Percentiles rank a stretch among this genome's conserved stretches.
phyloP scores from a whole-genome alignment of 768 basidiomycete species.

The Pisolithus microcarpus region DNA sequence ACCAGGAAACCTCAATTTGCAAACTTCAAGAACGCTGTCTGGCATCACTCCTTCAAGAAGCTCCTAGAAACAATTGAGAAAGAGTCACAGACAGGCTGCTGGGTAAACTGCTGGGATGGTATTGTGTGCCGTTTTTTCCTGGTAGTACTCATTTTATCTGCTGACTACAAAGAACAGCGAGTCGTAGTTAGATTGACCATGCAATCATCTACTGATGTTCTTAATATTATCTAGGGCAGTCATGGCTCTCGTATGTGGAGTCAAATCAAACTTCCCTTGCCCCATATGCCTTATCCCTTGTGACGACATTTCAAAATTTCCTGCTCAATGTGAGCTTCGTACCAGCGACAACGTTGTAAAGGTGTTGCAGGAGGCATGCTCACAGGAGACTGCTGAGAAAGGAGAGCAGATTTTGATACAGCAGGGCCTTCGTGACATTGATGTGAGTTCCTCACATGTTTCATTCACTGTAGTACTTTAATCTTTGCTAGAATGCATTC shows the following conservation, averaged over 20 bases:
- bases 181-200: slow-evolving; percentile 5
- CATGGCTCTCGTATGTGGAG: too few species aligned
- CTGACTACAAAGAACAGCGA: slow-evolving; percentile 41
- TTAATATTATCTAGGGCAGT: slow-evolving; percentile 8
- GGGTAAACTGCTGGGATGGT: slow-evolving; percentile 23
- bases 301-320: too few species aligned
- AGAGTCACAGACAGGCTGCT: not conserved
- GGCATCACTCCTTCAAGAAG: slow-evolving; percentile 5
- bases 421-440: too few species aligned
- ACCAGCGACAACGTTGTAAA: too few species aligned
- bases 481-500: not conserved
- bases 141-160: slow-evolving; percentile 29
- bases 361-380: too few species aligned
- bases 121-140: slow-evolving; percentile 27
- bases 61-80: slow-evolving; percentile 1
- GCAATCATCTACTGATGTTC: slow-evolving; percentile 9
- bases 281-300: too few species aligned
- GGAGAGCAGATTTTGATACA: too few species aligned
- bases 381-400: too few species aligned
- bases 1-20: not conserved
- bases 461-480: not conserved
- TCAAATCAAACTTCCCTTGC: too few species aligned
- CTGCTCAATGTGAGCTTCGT: too few species aligned
- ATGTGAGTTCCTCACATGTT: slow-evolving; percentile 2
- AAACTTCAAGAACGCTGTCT: slow-evolving; percentile 9